phyloP scores from a whole-genome alignment of 2,329 filamentous ascomycete genomes.

The Cytospora paraplurivora region DNA sequence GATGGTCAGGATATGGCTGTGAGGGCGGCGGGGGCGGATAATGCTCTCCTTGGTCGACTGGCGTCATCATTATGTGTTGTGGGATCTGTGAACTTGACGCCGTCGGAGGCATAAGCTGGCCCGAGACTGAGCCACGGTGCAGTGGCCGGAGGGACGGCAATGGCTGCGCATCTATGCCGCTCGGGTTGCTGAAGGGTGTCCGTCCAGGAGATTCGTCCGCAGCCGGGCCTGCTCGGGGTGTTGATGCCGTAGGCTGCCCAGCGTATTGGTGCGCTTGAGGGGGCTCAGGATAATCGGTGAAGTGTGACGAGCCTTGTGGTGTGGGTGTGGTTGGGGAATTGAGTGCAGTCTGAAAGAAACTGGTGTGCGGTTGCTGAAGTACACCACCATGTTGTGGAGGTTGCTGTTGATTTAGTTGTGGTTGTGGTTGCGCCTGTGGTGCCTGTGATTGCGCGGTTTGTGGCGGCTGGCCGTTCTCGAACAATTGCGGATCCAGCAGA shows the following conservation, averaged over 20 bases:
- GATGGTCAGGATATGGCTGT: slow-evolving; percentile 21
- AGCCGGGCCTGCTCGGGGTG: slow-evolving; percentile 5
- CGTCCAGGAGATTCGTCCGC: slow-evolving; percentile 25
- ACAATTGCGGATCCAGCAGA: slow-evolving; percentile 25
- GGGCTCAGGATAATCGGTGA: slow-evolving; percentile 20
- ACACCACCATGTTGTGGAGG: slow-evolving; percentile 21
- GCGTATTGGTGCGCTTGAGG: slow-evolving; percentile 19
- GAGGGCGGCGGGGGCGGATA: slow-evolving; percentile 20
- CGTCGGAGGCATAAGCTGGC: slow-evolving; percentile 20
- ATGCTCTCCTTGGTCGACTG: slow-evolving; percentile 7
- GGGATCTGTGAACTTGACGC: slow-evolving; percentile 10
- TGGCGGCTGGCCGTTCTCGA: slow-evolving; percentile 24
- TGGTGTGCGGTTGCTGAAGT: slow-evolving; percentile 26
- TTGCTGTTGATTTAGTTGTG: slow-evolving; percentile 15
- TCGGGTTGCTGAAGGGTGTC: slow-evolving; percentile 28
- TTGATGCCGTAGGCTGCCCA: slow-evolving; percentile 9
- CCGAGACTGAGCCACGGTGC: slow-evolving; percentile 24
- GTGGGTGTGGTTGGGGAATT: slow-evolving; percentile 26
- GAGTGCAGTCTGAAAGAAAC: slow-evolving; percentile 28
- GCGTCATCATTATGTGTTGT: slow-evolving; percentile 19
- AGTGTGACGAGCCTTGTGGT: slow-evolving; percentile 5
- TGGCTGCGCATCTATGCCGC: slow-evolving; percentile 18
- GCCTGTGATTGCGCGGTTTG: slow-evolving; percentile 20
- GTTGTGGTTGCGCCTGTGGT: slow-evolving; percentile 21
- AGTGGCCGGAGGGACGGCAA: slow-evolving; percentile 23